Conservation (phyloP, 1,284 basidiomycete genomes). For the Microbotryum intermedium region DNA sequence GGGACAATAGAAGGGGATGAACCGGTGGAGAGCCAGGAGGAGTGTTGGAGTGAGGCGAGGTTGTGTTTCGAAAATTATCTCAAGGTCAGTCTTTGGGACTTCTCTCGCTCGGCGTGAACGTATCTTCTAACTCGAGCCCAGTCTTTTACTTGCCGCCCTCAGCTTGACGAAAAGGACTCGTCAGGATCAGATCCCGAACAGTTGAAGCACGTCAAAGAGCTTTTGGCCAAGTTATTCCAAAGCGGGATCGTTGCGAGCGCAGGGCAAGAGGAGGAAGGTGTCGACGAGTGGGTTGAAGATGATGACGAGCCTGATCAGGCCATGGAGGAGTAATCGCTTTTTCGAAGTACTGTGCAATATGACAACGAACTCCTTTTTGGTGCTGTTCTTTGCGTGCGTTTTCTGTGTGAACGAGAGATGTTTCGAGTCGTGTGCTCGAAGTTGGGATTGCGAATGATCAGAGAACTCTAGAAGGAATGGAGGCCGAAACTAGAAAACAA, state of each 20-base stretch:
- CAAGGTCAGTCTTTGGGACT: constrained; percentile 47
- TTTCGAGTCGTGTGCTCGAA: no score
- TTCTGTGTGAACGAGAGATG: no score
- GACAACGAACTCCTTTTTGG: no score
- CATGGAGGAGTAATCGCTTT: constrained; percentile 47
- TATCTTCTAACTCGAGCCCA: not conserved
- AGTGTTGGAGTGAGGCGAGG: constrained; percentile 68
- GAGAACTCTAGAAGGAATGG: no score
- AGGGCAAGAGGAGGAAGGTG: constrained; percentile 45
- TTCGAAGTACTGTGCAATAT: not conserved
- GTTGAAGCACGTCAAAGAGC: constrained; percentile 64
- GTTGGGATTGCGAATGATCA: no score
- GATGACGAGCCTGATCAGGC: constrained; percentile 53
- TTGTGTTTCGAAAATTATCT: constrained; percentile 76
- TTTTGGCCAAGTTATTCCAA: constrained; percentile 59
- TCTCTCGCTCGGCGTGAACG: not conserved
- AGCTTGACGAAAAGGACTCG: constrained; percentile 60
- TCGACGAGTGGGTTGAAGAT: constrained; percentile 34
- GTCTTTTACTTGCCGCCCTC: not conserved
- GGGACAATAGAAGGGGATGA: constrained; percentile 43
- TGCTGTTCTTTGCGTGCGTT: no score
- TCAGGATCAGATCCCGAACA: constrained; percentile 70
- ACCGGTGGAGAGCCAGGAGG: constrained; percentile 52
- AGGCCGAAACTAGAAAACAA: no score
- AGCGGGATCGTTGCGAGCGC: constrained; percentile 58